Evolutionary conservation across 805 yeast species (phyloP).

Genomic region (Metschnikowia santaceciliae): DNA sequence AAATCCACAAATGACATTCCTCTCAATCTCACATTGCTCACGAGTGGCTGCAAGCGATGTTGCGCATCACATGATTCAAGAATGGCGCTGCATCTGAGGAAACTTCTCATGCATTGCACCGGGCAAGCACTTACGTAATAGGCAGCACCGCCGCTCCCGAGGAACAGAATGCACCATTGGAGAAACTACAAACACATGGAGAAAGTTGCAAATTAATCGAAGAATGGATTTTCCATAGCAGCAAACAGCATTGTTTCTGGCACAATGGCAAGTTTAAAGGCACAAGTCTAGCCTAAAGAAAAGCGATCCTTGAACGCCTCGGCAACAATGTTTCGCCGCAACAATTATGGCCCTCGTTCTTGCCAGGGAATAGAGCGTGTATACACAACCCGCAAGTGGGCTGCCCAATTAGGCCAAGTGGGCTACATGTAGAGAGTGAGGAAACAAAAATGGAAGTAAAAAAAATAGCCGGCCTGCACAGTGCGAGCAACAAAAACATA

Average conservation of each 20-base stretch:
- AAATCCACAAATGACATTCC: background rate
- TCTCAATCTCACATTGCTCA: background rate
- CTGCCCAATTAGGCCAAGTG: constrained; percentile 9
- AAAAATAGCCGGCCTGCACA: constrained; percentile 12
- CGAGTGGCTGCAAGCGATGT: background rate
- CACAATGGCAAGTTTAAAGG: background rate
- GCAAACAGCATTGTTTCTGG: background rate
- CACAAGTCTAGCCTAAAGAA: background rate
- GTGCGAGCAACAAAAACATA: constrained; percentile 1
- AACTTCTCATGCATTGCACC: constrained; percentile 3
- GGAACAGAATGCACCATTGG: background rate
- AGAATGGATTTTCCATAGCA: too few relatives aligned
- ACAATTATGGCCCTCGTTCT: background rate
- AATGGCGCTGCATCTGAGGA: constrained; percentile 1
- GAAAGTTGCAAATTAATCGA: background rate
- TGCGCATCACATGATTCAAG: constrained; percentile 1
- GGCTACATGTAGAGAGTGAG: constrained; percentile 11
- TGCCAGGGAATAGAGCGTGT: background rate
- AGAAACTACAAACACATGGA: background rate
- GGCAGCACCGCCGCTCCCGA: background rate
- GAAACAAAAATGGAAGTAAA: constrained; percentile 6
- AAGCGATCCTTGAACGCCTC: background rate
- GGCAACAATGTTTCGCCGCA: constrained; percentile 1
- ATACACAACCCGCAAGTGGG: background rate
- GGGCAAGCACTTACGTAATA: constrained; percentile 2